A percentile compares a stretch with the other conserved stretches of the same genome.
Evolutionary conservation across 768 basidiomycete species (phyloP).

Genomic region (Zangia roseola): DNA sequence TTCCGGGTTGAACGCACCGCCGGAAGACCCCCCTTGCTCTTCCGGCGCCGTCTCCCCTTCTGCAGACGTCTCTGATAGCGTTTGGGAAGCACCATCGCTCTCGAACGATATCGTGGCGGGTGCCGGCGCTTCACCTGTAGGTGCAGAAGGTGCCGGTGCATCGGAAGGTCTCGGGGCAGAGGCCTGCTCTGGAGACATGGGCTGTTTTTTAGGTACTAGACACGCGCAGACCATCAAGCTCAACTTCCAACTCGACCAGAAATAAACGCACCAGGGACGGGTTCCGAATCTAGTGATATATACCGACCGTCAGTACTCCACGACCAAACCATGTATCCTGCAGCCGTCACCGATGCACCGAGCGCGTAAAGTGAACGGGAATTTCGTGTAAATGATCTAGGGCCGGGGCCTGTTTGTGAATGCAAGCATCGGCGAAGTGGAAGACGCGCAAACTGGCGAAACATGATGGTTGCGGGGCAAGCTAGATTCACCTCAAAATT

Average conservation of each 20-base stretch:
- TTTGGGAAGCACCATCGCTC: slow-evolving; percentile 7
- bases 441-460: slow-evolving; percentile 52
- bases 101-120: not conserved
- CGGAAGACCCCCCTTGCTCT: slow-evolving; percentile 27
- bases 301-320: slow-evolving; percentile 40
- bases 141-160: slow-evolving; percentile 11
- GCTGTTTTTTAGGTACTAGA: slow-evolving; percentile 21
- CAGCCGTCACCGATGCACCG: slow-evolving; percentile 44
- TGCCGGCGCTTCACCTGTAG: slow-evolving; percentile 21
- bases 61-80: slow-evolving; percentile 1
- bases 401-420: slow-evolving; percentile 34
- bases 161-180: slow-evolving; percentile 17
- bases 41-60: slow-evolving; percentile 21
- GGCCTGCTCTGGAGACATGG: not conserved
- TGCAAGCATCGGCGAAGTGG: slow-evolving; percentile 54
- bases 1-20: slow-evolving; percentile 85
- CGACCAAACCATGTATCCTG: slow-evolving; percentile 50
- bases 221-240: not conserved
- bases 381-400: slow-evolving; percentile 25
- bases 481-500: slow-evolving; percentile 19
- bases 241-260: not conserved
- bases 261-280: slow-evolving; percentile 23
- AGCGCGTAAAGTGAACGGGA: slow-evolving; percentile 34
- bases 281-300: slow-evolving; percentile 49
- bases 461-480: slow-evolving; percentile 38